A percentile compares a stretch with the other conserved stretches of the same genome.
Conservation (phyloP, 2,329 filamentous ascomycete genomes). For the Penicillium capsulatum region DNA sequence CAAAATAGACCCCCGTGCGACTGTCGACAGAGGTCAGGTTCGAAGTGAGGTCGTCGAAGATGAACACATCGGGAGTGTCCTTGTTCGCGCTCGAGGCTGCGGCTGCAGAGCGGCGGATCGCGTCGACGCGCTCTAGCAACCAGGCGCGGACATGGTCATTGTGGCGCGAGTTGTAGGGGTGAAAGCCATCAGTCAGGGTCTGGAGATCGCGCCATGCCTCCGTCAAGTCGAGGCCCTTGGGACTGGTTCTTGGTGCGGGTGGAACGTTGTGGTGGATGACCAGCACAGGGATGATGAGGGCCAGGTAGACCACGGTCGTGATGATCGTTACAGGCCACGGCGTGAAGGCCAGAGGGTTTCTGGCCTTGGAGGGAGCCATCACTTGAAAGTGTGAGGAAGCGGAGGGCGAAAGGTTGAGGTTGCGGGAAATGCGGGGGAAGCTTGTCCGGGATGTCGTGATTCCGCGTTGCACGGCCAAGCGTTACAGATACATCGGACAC, state of each 20-base stretch:
- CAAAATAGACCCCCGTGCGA: conserved; percentile 67
- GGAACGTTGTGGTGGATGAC: conserved; percentile 74
- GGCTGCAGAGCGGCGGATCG: conserved; percentile 56
- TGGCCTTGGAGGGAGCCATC: conserved; percentile 37
- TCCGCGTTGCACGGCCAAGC: not conserved
- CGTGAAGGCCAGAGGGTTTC: conserved; percentile 64
- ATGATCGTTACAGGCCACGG: conserved; percentile 78
- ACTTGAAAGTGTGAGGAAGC: conserved; percentile 7
- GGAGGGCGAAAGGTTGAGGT: too few relatives aligned
- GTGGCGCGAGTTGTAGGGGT: conserved; percentile 80
- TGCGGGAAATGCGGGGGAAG: conserved; percentile 25
- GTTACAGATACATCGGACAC: too few relatives aligned
- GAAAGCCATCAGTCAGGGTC: conserved; percentile 67
- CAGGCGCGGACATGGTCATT: conserved; percentile 79
- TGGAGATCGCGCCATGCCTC: conserved; percentile 85
- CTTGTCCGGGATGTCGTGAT: conserved; percentile 11
- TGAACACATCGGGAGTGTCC: conserved; percentile 43
- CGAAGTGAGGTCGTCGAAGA: conserved; percentile 74
- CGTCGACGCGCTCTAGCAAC: conserved; percentile 65
- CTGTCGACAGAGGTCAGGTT: conserved; percentile 68
- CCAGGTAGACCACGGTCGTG: conserved; percentile 70
- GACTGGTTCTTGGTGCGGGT: conserved; percentile 54
- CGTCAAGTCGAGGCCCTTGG: conserved; percentile 69
- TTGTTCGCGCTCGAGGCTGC: conserved; percentile 44
- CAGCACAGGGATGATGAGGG: conserved; percentile 66